Evolutionary conservation across 75 land plant genomes (phyloP).

Genomic region (Picea glauca): DNA sequence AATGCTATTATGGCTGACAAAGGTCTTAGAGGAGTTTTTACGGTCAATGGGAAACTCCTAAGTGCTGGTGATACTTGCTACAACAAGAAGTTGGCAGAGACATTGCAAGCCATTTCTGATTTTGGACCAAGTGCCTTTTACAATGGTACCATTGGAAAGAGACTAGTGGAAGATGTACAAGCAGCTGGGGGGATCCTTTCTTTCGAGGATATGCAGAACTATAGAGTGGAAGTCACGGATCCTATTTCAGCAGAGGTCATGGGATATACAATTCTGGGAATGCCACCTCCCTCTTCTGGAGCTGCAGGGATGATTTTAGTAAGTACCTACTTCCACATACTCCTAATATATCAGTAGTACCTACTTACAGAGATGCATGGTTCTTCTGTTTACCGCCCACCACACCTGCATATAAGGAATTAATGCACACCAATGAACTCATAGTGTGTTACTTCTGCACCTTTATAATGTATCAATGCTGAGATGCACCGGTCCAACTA

Average conservation of each 20-base stretch:
- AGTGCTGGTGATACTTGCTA: conserved; percentile 59
- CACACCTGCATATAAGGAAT: background rate
- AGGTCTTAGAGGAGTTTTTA: conserved; percentile 51
- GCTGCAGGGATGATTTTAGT: conserved; percentile 70
- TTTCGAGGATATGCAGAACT: conserved; percentile 70
- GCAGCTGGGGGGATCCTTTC: conserved; percentile 77
- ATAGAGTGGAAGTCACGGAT: conserved; percentile 48
- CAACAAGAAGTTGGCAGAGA: conserved; percentile 49
- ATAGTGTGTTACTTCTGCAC: background rate
- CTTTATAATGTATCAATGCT: background rate
- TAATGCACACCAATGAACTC: background rate
- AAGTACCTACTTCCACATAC: background rate
- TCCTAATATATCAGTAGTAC: background rate
- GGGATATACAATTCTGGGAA: conserved; percentile 75
- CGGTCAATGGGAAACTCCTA: conserved; percentile 64
- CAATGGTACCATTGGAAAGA: conserved; percentile 72
- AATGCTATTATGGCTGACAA: conserved; percentile 48
- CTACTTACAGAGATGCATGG: background rate
- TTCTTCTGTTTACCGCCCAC: background rate
- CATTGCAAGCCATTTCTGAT: conserved; percentile 53
- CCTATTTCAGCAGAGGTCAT: conserved; percentile 57
- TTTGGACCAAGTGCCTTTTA: conserved; percentile 78
- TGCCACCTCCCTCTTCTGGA: conserved; percentile 98
- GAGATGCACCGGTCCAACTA: background rate
- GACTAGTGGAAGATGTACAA: conserved; percentile 62